A percentile compares a stretch with the other conserved stretches of the same genome.
Conservation (phyloP, 352 stramenopile species). For the Pythium guiyangense region DNA sequence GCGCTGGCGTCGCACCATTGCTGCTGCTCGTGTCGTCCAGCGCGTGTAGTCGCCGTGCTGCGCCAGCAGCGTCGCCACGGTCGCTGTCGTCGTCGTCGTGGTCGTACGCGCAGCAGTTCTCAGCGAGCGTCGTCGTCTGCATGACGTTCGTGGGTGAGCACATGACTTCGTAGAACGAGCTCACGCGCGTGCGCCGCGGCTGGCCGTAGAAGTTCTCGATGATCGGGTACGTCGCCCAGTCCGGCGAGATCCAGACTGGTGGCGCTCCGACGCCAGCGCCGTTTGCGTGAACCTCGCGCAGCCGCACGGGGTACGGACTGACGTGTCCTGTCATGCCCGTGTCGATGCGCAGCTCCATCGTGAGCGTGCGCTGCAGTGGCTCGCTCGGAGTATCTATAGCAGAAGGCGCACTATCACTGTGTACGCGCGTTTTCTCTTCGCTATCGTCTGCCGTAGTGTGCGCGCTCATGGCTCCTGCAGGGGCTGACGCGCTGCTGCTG, state of each 20-base stretch:
- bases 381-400: too few relatives aligned
- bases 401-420: too few relatives aligned
- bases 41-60: background rate
- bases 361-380: too few relatives aligned
- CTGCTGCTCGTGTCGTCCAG: background rate
- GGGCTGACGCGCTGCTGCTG: too few relatives aligned
- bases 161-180: slow-evolving; percentile 84
- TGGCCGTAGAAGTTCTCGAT: slow-evolving; percentile 81
- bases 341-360: too few relatives aligned
- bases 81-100: slow-evolving; percentile 14
- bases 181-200: slow-evolving; percentile 33
- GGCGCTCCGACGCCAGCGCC: slow-evolving; percentile 27
- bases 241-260: slow-evolving; percentile 61
- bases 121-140: slow-evolving; percentile 53
- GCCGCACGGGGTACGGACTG: too few relatives aligned
- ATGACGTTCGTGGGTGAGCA: slow-evolving; percentile 58
- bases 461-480: too few relatives aligned
- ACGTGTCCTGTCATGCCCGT: too few relatives aligned
- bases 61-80: slow-evolving; percentile 11
- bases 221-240: slow-evolving; percentile 70
- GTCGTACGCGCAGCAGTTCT: slow-evolving; percentile 52
- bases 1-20: background rate
- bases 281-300: too few relatives aligned
- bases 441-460: too few relatives aligned
- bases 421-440: too few relatives aligned